Evolutionary conservation across 306 rosid genomes (phyloP).

Genomic region (Arachis hypogaea): DNA sequence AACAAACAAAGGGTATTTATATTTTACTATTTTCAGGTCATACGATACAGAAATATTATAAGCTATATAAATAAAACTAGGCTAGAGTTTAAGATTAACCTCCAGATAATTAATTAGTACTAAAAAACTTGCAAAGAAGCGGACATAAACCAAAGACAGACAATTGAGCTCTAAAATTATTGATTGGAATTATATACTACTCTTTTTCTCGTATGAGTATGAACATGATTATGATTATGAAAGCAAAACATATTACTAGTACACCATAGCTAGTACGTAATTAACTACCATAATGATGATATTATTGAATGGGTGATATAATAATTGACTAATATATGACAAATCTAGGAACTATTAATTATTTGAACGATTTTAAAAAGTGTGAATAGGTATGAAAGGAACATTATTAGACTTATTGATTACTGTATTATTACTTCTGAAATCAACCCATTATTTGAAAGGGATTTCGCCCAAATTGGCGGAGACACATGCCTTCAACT

Average conservation of each 20-base stretch:
- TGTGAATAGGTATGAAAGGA: background rate
- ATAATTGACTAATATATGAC: background rate
- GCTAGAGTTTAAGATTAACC: too few species aligned
- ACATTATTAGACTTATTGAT: background rate
- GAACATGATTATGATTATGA: background rate
- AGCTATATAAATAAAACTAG: too few species aligned
- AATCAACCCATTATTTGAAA: conserved; percentile 6
- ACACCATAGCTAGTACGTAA: background rate
- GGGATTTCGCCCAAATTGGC: background rate
- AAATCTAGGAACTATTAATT: background rate
- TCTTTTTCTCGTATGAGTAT: conserved; percentile 2
- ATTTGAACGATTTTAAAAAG: background rate
- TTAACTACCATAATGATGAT: conserved; percentile 30
- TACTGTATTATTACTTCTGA: conserved; percentile 21
- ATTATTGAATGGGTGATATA: background rate
- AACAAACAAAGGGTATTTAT: background rate
- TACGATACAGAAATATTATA: background rate
- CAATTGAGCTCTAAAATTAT: background rate
- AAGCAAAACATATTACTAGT: too few species aligned
- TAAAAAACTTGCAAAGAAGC: background rate
- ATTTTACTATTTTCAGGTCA: conserved; percentile 23
- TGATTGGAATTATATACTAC: background rate
- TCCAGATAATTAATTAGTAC: background rate
- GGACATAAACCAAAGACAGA: conserved; percentile 33
- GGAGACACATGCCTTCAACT: conserved; percentile 7